These are phyloP conservation scores for Boletus smithii DNA, from an alignment of 1,284 basidiomycete species.

Conservation along the genomic window DNA sequence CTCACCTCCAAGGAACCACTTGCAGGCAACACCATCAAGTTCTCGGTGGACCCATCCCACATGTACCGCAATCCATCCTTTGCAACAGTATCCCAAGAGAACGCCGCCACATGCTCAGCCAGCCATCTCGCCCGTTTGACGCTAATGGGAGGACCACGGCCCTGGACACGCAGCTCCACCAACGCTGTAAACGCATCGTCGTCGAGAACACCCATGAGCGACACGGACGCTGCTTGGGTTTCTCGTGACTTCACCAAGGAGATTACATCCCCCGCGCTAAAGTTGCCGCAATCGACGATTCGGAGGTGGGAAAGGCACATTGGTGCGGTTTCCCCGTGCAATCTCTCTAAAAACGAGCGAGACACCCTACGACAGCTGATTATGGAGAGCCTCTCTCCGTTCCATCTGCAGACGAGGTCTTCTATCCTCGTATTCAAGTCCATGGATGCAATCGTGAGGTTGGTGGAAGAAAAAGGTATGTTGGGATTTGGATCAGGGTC, in stretches of 20 bases:
- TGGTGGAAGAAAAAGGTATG: not conserved
- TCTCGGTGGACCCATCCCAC: constrained; percentile 4
- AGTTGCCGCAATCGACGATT: constrained; percentile 10
- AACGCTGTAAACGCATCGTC: constrained; percentile 1
- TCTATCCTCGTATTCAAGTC: constrained; percentile 1
- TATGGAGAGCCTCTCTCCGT: constrained; percentile 9
- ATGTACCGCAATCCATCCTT: constrained; percentile 11
- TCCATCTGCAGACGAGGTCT: constrained; percentile 11
- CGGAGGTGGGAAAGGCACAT: not conserved
- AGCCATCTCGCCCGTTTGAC: constrained; percentile 8
- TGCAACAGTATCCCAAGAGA: constrained; percentile 14
- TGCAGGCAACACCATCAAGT: not conserved
- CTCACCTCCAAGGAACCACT: not conserved
- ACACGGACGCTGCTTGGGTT: not conserved
- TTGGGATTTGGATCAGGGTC: not conserved
- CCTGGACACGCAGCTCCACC: constrained; percentile 4
- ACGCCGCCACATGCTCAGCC: constrained; percentile 8
- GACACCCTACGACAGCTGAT: constrained; percentile 8
- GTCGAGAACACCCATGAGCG: not conserved
- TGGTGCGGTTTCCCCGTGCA: not conserved
- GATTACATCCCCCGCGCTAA: constrained; percentile 7
- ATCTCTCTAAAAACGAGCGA: constrained; percentile 1
- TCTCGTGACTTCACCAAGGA: constrained; percentile 8
- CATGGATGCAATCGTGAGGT: constrained; percentile 9
- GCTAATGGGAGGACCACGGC: constrained; percentile 12